A percentile compares a stretch with the other conserved stretches of the same genome.
Evolutionary conservation across 768 basidiomycete species (phyloP).

Genomic region (Phlebiopsis gigantea): DNA sequence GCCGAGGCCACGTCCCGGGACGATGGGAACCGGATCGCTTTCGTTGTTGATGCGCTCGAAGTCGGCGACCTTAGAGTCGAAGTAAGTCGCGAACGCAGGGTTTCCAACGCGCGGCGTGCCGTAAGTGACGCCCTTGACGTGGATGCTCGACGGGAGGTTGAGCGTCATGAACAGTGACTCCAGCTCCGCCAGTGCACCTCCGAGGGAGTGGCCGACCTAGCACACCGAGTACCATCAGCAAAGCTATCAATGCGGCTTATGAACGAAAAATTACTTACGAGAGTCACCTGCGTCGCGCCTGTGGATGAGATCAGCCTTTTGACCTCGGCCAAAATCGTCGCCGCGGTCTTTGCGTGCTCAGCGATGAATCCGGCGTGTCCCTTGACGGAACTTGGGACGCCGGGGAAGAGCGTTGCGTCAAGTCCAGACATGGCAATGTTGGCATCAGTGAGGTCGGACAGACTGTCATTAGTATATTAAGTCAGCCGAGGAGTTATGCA

Average conservation of each 20-base stretch:
- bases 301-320: constrained; percentile 33
- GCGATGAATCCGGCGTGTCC: constrained; percentile 53
- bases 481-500: neutral
- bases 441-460: constrained; percentile 47
- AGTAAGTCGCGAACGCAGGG: constrained; percentile 37
- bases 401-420: constrained; percentile 49
- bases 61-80: constrained; percentile 35
- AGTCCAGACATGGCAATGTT: constrained; percentile 36
- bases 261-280: constrained; percentile 22
- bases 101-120: constrained; percentile 50
- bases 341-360: constrained; percentile 44
- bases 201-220: constrained; percentile 29
- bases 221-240: neutral
- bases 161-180: constrained; percentile 25
- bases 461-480: constrained; percentile 24
- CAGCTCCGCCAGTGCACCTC: constrained; percentile 25
- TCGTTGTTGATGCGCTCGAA: constrained; percentile 33
- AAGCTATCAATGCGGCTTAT: neutral
- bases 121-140: constrained; percentile 41
- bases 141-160: constrained; percentile 22
- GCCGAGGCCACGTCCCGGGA: constrained; percentile 46
- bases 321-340: constrained; percentile 38
- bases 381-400: constrained; percentile 35
- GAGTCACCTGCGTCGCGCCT: constrained; percentile 35
- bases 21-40: constrained; percentile 44